These are phyloP conservation scores for Daedalea quercina DNA, from an alignment of 768 basidiomycete genomes.

Conservation along the genomic window DNA sequence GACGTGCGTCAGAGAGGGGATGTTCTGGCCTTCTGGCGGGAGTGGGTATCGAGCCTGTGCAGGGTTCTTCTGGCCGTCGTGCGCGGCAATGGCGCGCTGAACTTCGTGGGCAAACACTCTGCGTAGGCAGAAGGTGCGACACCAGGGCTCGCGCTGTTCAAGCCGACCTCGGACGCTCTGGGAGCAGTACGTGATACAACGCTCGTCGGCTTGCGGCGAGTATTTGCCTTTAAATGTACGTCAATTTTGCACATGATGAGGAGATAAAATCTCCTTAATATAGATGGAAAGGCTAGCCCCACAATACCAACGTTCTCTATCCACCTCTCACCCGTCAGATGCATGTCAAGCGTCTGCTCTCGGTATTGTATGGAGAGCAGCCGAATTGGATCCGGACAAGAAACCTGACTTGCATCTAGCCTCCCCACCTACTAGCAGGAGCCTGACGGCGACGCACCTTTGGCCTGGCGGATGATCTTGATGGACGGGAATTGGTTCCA, in stretches of 20 bases:
- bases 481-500: conserved; percentile 19
- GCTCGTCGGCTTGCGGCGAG: conserved; percentile 26
- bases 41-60: conserved; percentile 42
- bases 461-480: conserved; percentile 18
- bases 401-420: neutral
- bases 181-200: conserved; percentile 31
- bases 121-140: conserved; percentile 31
- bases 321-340: too few species aligned
- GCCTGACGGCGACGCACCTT: conserved; percentile 7
- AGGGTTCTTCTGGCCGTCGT: conserved; percentile 2
- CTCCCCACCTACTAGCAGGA: neutral
- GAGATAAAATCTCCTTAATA: too few species aligned
- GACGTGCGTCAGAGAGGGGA: conserved; percentile 26
- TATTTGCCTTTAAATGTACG: conserved; percentile 13
- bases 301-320: too few species aligned
- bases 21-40: conserved; percentile 58
- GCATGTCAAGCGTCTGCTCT: too few species aligned
- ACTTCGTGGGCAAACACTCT: conserved; percentile 31
- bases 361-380: too few species aligned
- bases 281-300: too few species aligned
- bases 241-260: neutral
- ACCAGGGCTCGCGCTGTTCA: conserved; percentile 25
- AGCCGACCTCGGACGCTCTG: conserved; percentile 25
- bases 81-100: conserved; percentile 15
- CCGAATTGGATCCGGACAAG: too few species aligned